Percentiles rank a stretch among this genome's conserved stretches.
Evolutionary conservation across 257 asterid genomes (phyloP).

Genomic region (Leonotis leonurus): DNA sequence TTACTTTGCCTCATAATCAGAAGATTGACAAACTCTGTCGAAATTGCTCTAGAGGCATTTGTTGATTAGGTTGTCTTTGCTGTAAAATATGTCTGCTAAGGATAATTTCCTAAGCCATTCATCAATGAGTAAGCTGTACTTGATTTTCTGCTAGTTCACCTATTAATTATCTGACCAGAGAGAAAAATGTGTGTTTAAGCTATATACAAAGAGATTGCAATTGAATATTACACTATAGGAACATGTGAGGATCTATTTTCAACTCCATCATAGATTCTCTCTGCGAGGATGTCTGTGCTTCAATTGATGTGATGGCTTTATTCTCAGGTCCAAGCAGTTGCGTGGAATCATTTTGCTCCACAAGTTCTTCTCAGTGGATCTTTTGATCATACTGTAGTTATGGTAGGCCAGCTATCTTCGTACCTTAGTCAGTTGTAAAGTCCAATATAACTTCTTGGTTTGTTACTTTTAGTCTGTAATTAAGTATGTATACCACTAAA

Average conservation of each 20-base stretch:
- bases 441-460: neutral
- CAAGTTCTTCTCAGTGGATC: constrained; percentile 93
- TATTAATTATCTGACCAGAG: neutral
- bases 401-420: constrained; percentile 33
- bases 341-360: constrained; percentile 69
- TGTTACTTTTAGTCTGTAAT: neutral
- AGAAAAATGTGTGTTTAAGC: neutral
- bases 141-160: neutral
- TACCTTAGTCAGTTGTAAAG: neutral
- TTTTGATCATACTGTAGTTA: constrained; percentile 62
- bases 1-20: neutral
- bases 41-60: too few relatives aligned
- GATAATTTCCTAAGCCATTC: neutral
- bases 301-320: constrained; percentile 1
- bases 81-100: neutral
- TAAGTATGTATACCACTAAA: neutral
- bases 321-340: constrained; percentile 85
- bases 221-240: neutral
- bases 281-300: neutral
- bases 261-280: neutral
- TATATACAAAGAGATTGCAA: neutral
- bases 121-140: too few relatives aligned
- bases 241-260: neutral
- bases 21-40: neutral
- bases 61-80: too few relatives aligned